Base-by-base conservation (phyloP, 208 protist species). In the Leishmania amazonensis region DNA sequence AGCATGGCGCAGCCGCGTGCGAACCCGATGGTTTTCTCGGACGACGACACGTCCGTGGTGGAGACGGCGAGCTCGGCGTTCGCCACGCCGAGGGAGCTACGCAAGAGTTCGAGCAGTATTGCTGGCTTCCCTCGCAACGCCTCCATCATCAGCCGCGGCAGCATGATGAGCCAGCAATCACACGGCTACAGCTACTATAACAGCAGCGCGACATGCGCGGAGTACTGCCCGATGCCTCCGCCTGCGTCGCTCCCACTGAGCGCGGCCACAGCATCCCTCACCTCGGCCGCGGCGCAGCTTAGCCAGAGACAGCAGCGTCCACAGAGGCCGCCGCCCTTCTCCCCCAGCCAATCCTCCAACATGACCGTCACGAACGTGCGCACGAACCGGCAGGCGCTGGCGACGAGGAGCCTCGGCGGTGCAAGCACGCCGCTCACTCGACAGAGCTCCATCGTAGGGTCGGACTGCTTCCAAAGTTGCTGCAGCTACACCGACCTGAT, bases 141-240 rank as follows among this genome's bases (percentile, higher is more conserved):
- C 17, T 81, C 76, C 57, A 74, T 85, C 47, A 45, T 78, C 24
- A 85, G 81, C 71, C 58, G 78, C 35, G 81, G 81, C 45, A 85
- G 81, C 76, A 81, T 85, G 76, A 67, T 9, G 60, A 85, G 81
- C 60, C 35, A 71, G 81, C 81, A 58, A 42, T 35, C 81, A 31
- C 81, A 85, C 71, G 81, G 76, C 24, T 85, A 85, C 77, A 35
- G 38, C 28, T 85, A 81, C 71, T 85, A 85, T 60, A 85, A 85
- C 76, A 85, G 81, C 62, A 85, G 19, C 71, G 45, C 60, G 35
- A 35, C 54, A 2, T 49, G 53, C 21, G 9, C 38, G 24, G 76
- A 57, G 58, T 31, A 19, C 42, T 31, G 8, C 17, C 45, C 53
- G 5, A 24, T 53, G 38, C 42, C 60, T 54, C 19, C 75, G 13